These are phyloP conservation scores for Fusarium beomiforme DNA, from an alignment of 2,329 filamentous ascomycete species.

Conservation along the genomic window DNA sequence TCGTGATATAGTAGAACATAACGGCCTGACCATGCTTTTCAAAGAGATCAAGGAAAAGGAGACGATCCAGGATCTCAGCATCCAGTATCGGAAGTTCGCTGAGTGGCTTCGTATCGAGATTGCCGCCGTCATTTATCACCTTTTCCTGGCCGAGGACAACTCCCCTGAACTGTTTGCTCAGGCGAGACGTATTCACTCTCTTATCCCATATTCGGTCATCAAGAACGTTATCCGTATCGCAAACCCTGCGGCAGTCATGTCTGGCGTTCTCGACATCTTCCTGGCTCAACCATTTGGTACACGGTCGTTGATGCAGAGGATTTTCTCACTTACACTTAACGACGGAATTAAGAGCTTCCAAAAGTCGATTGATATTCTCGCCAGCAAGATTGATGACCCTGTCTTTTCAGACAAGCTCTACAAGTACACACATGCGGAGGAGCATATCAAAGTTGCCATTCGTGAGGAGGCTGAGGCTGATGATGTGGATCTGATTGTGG, in stretches of 20 bases:
- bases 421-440: constrained; percentile 78
- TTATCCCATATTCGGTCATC: constrained; percentile 90
- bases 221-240: constrained; percentile 98
- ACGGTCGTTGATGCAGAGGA: constrained; percentile 89
- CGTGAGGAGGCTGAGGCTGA: constrained; percentile 78
- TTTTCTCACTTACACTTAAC: constrained; percentile 90
- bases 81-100: constrained; percentile 97
- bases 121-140: constrained; percentile 93
- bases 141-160: constrained; percentile 98
- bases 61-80: constrained; percentile 85
- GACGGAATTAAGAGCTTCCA: constrained; percentile 91
- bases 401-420: constrained; percentile 84
- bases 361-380: constrained; percentile 82
- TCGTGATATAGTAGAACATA: constrained; percentile 72
- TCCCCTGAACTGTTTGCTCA: constrained; percentile 96
- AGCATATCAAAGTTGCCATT: constrained; percentile 78
- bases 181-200: constrained; percentile 90
- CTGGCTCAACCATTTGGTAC: constrained; percentile 93
- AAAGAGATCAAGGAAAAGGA: constrained; percentile 91
- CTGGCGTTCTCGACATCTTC: constrained; percentile 93
- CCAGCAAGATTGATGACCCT: constrained; percentile 81
- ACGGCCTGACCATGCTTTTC: constrained; percentile 92
- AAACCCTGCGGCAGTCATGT: constrained; percentile 97
- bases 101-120: constrained; percentile 98
- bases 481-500: constrained; percentile 85